Evolutionary conservation across 805 yeast genomes (phyloP).

Genomic region (Wickerhamomyces sydowiorum): DNA sequence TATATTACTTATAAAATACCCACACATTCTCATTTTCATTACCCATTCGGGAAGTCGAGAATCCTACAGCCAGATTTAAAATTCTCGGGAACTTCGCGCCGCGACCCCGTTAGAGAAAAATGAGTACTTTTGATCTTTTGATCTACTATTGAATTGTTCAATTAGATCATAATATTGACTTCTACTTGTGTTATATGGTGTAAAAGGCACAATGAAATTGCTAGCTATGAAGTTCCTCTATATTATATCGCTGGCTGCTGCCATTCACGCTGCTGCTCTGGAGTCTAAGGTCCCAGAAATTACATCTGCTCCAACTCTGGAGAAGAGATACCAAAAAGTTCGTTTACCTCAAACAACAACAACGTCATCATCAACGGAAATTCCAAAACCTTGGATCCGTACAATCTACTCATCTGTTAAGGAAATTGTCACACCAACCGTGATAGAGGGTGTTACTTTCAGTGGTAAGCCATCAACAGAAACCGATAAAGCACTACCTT

Average conservation of each 20-base stretch:
- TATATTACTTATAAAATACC: neutral
- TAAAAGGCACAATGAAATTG: too few relatives aligned
- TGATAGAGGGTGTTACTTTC: conserved; percentile 52
- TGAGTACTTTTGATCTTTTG: neutral
- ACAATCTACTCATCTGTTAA: conserved; percentile 51
- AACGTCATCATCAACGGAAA: conserved; percentile 29
- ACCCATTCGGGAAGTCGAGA: neutral
- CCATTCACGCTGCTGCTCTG: neutral
- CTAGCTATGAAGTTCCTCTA: neutral
- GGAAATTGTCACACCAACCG: conserved; percentile 68
- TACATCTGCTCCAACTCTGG: conserved; percentile 8
- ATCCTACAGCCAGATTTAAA: neutral
- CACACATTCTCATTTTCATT: neutral
- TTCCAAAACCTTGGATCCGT: conserved; percentile 64
- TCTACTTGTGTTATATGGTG: too few relatives aligned
- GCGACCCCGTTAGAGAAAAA: too few relatives aligned
- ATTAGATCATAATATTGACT: too few relatives aligned
- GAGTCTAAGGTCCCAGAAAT: neutral
- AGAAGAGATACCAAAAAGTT: conserved; percentile 25
- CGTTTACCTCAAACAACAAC: conserved; percentile 26
- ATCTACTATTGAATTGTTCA: neutral
- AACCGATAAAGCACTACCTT: conserved; percentile 66
- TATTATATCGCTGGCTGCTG: neutral
- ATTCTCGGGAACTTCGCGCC: too few relatives aligned
- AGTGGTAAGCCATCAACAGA: conserved; percentile 38